Conservation (phyloP, 495 filamentous ascomycete species). For the Penicillium paxilli region DNA sequence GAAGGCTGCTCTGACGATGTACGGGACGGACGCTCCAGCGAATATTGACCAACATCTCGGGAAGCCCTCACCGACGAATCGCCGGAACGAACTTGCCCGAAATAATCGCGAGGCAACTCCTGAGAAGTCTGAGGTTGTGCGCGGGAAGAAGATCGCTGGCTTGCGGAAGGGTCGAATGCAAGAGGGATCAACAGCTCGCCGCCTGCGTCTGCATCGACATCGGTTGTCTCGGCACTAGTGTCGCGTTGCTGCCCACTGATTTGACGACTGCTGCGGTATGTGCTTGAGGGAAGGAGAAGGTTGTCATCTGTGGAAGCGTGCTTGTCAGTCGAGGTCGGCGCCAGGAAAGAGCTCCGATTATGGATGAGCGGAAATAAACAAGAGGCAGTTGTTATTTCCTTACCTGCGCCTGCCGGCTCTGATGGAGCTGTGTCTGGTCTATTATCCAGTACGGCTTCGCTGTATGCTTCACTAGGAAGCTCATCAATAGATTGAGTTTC, state of each 20-base stretch:
- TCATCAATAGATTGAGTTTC: conserved; percentile 67
- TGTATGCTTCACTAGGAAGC: conserved; percentile 59
- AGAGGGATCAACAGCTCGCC: conserved; percentile 89
- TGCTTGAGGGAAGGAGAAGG: conserved; percentile 69
- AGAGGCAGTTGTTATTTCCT: not conserved
- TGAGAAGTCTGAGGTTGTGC: conserved; percentile 25
- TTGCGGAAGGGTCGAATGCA: conserved; percentile 80
- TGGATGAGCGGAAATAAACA: no score
- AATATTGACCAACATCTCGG: conserved; percentile 18
- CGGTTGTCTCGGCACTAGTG: conserved; percentile 44
- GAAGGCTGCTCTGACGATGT: conserved; percentile 47
- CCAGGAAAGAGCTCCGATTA: no score
- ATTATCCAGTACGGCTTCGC: conserved; percentile 45
- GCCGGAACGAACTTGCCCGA: conserved; percentile 15
- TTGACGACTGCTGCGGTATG: conserved; percentile 78
- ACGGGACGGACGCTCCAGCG: conserved; percentile 15
- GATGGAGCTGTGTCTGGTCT: not conserved
- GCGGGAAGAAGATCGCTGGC: conserved; percentile 51
- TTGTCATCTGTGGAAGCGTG: conserved; percentile 39
- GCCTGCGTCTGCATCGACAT: conserved; percentile 48
- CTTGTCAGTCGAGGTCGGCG: not conserved
- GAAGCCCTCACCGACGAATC: conserved; percentile 21
- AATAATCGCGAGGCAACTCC: conserved; percentile 38
- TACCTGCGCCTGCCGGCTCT: conserved; percentile 14
- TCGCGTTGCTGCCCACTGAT: conserved; percentile 56